Base-by-base conservation (phyloP, 345 rosid genomes). In the Turritis glabra region DNA sequence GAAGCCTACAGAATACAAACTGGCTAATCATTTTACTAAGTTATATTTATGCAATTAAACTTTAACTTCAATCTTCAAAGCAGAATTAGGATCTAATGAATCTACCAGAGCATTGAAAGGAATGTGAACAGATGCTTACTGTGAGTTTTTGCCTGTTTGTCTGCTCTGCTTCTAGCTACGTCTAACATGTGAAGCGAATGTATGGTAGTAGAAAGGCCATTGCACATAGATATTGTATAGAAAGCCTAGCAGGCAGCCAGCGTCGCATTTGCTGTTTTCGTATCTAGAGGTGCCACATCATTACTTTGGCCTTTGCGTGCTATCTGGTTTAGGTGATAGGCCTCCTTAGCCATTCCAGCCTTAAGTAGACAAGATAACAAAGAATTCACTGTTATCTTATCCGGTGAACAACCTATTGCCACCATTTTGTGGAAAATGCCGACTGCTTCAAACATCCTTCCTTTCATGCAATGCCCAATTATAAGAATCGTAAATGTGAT, bases 391-490 rank as follows among this genome's bases (percentile, higher is more conserved):
- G 95, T 81, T 38, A 91, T 77, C 63, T 53, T 69, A 78, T 94
- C 98, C 2, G 97, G 98, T 29, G 81, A 59, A 76, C 97, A 94
- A 65, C 97, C 94, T 59, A 86, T 71, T 12, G 81, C 78, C 62
- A 89, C 50, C 98, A 91, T 93, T 80, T 84, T 88, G 72, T 87
- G 76, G 67, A 85, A 91, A 75, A 91, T 87, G 69, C 80, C 70
- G 73, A 89, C 78, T 71, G 97, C 98, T 79, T 91, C 96, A 50
- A 54, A 62, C 96, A 89, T 85, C 77, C 94, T 88, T 48, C 98
- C 97, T 79, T 89, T 91, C 96, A 91, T 84, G 73, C 96, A 91
- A 78, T 93, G 90, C 57, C 97, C 98, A 19, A 94, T 85, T 57
- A 94, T 89, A 57, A 94, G 91, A 84, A 94, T 91, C 7, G 97